Conservation (phyloP, 331 rosid genomes). For the Quercus lobata region DNA sequence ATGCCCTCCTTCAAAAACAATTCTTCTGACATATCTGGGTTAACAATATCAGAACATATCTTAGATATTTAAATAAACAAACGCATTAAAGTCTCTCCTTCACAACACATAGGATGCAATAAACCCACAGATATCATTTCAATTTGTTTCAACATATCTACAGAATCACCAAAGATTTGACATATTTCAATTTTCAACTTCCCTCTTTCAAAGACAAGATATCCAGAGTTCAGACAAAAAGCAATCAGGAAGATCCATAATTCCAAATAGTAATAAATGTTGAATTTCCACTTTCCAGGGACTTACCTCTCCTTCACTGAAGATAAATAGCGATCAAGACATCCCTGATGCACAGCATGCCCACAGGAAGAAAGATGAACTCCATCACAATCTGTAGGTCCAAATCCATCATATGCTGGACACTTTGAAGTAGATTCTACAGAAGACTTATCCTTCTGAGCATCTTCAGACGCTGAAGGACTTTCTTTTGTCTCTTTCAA, state of each 20-base stretch:
- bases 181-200: not conserved
- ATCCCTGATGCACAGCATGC: slow-evolving; percentile 95
- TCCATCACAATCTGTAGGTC: slow-evolving; percentile 86
- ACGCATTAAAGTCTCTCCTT: not conserved
- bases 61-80: not conserved
- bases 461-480: slow-evolving; percentile 54
- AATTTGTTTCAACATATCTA: not conserved
- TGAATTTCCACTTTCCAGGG: not conserved
- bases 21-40: slow-evolving; percentile 78
- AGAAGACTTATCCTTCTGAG: slow-evolving; percentile 35
- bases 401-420: slow-evolving; percentile 57
- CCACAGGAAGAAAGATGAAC: slow-evolving; percentile 94
- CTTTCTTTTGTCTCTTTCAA: slow-evolving; percentile 44
- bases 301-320: slow-evolving; percentile 87
- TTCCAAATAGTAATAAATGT: not conserved
- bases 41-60: slow-evolving; percentile 13
- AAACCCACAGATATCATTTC: not conserved
- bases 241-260: not conserved
- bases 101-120: not conserved
- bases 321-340: slow-evolving; percentile 82
- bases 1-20: slow-evolving; percentile 98
- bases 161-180: not conserved
- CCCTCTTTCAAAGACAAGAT: not conserved
- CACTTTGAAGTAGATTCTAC: slow-evolving; percentile 42
- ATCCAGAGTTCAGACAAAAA: not conserved